Base-by-base conservation (phyloP, 768 basidiomycete species). In the Favolaschia claudopus region DNA sequence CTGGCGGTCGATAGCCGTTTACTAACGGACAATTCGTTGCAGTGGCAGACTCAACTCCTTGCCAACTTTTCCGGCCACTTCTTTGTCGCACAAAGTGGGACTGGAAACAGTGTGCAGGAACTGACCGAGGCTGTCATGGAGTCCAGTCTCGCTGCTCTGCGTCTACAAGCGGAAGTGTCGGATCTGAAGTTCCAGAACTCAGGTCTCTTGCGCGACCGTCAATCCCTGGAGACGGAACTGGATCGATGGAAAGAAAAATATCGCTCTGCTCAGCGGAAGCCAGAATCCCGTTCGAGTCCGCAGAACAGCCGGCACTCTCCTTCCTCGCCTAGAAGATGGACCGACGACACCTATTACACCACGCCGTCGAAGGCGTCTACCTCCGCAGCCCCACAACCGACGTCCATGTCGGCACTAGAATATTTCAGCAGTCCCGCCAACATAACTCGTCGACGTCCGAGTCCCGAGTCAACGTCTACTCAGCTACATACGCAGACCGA, bases 11-110 rank as follows among this genome's bases (percentile, higher is more conserved):
- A 89, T 54, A 67, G 75, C 47, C 58, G 66, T 29, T 55, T 85
- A 25, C 67, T 86, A 14, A 64, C 69, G 19, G 79, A 84, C 47
- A 63, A 72, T 15, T 71, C 72, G 12, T 67, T 87, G 37, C 82
- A 83, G 60, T 91, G 88, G 87, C 84, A 91, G 62, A 83, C 85
- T 1, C 85, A 88, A 56, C 79, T 89, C 3, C 77, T 91, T 22
- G 72, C 77, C 4, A 79, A 88, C 48, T 88, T 79, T 62, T 88
- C 86, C 0, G 87, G 83, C 0, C 83, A 89, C 54, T 70, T 85
- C 46, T 81, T 87, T 61, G 68, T 81, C 13, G 74, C 82, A 1
- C 74, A 67, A 19, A 59, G 67, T 22, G 50, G 47, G 34, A 55
- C 60, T 36, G 25, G 51, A 17, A 69, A 70, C 15, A 60, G 36